Conservation (phyloP, 352 stramenopile genomes). For the Phytophthora cryptogea region DNA sequence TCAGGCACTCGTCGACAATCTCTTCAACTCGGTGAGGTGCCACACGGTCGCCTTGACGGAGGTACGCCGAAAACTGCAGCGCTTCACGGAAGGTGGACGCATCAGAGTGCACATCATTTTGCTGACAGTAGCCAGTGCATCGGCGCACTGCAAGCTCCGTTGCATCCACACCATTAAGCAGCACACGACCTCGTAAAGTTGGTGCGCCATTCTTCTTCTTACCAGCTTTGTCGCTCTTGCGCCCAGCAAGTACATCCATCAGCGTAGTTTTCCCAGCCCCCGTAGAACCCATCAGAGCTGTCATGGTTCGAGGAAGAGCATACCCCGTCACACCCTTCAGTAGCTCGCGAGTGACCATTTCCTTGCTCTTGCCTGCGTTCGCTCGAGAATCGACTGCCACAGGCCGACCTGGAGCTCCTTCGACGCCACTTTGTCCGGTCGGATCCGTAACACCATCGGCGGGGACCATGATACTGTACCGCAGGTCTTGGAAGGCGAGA, state of each 20-base stretch:
- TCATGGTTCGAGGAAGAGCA: conserved; percentile 83
- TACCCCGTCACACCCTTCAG: conserved; percentile 84
- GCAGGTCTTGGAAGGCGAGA: conserved; percentile 51
- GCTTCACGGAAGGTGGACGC: conserved; percentile 90
- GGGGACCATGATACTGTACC: conserved; percentile 37
- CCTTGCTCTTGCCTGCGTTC: conserved; percentile 50
- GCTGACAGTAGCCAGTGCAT: conserved; percentile 66
- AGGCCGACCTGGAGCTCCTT: conserved; percentile 28
- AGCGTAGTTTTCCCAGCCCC: conserved; percentile 89
- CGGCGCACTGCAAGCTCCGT: conserved; percentile 53
- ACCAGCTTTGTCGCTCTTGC: conserved; percentile 73
- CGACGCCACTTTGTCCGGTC: conserved; percentile 17
- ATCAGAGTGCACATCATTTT: conserved; percentile 90
- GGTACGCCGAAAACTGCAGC: conserved; percentile 87
- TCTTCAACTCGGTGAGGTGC: conserved; percentile 34
- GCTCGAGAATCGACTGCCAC: conserved; percentile 44
- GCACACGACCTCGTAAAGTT: conserved; percentile 42
- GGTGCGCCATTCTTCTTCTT: conserved; percentile 28
- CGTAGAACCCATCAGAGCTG: conserved; percentile 86
- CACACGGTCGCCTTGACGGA: conserved; percentile 56
- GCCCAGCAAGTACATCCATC: conserved; percentile 92
- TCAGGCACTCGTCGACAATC: conserved; percentile 79
- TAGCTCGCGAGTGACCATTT: conserved; percentile 51
- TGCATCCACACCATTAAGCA: conserved; percentile 90
- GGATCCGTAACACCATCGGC: conserved; percentile 17